A percentile compares a stretch with the other conserved stretches of the same genome.
Conservation (phyloP, 306 rosid species). For the Carpinus viminea region DNA sequence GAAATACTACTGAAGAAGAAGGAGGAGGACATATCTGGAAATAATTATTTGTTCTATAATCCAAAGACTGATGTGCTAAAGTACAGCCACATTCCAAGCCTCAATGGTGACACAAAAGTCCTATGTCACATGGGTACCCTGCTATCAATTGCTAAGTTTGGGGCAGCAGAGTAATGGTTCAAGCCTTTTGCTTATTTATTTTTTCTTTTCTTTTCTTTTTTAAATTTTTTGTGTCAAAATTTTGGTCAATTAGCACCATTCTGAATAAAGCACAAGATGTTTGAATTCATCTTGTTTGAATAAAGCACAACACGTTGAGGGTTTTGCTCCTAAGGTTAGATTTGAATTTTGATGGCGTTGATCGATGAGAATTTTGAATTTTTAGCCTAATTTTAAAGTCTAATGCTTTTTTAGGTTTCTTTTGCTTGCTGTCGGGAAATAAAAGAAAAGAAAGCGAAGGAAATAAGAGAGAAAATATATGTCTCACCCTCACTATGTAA, state of each 20-base stretch:
- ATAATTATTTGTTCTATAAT: neutral
- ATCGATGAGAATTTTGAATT: too few species aligned
- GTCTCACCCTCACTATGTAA: conserved; percentile 27
- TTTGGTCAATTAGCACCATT: neutral
- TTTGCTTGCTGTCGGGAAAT: too few species aligned
- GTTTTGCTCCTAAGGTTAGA: too few species aligned
- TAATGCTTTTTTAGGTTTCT: too few species aligned
- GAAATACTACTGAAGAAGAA: neutral
- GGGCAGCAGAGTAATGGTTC: too few species aligned
- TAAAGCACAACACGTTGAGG: too few species aligned
- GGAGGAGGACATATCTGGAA: too few species aligned
- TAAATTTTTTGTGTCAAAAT: neutral
- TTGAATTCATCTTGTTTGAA: conserved; percentile 1
- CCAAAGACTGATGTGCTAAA: neutral
- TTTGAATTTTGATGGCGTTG: too few species aligned
- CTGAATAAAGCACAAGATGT: neutral
- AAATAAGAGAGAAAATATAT: conserved; percentile 41
- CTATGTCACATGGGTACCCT: neutral
- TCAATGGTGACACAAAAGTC: neutral
- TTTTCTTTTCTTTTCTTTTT: too few species aligned
- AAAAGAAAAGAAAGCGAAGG: conserved; percentile 25
- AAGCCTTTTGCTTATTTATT: too few species aligned
- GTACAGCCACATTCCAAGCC: neutral
- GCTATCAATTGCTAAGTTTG: neutral
- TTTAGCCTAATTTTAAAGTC: too few species aligned